Conservation (phyloP, 2,329 filamentous ascomycete genomes). For the Zasmidium cellare region DNA sequence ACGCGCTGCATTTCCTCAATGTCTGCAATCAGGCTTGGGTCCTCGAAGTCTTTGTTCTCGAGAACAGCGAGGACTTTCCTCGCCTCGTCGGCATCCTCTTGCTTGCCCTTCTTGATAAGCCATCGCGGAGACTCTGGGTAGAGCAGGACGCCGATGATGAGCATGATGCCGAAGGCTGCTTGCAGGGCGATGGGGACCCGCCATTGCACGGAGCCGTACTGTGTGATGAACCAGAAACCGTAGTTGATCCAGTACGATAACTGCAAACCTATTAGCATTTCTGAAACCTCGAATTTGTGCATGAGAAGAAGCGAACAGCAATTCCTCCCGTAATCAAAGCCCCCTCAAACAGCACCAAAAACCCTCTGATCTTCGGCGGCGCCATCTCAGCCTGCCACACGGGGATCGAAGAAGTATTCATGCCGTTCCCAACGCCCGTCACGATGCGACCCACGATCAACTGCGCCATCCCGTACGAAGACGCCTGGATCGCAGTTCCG, state of each 20-base stretch:
- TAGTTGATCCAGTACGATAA: slow-evolving; percentile 44
- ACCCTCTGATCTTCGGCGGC: slow-evolving; percentile 88
- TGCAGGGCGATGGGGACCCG: slow-evolving; percentile 58
- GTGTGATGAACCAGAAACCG: slow-evolving; percentile 39
- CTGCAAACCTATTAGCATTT: too few species aligned
- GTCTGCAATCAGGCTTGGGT: slow-evolving; percentile 59
- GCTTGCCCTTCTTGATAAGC: slow-evolving; percentile 47
- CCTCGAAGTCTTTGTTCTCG: slow-evolving; percentile 48
- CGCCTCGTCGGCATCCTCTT: slow-evolving; percentile 49
- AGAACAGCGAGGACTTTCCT: slow-evolving; percentile 46
- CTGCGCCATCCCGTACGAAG: slow-evolving; percentile 47
- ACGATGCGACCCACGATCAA: slow-evolving; percentile 53
- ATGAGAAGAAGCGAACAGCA: slow-evolving; percentile 51
- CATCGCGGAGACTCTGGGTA: slow-evolving; percentile 60
- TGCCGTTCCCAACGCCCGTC: slow-evolving; percentile 47
- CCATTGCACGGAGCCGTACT: slow-evolving; percentile 47
- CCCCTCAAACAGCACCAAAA: slow-evolving; percentile 93
- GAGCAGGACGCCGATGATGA: slow-evolving; percentile 49
- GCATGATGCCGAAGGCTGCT: slow-evolving; percentile 55
- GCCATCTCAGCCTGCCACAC: slow-evolving; percentile 60
- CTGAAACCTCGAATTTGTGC: too few species aligned
- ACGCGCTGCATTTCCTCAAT: slow-evolving; percentile 34
- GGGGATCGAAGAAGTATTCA: slow-evolving; percentile 40
- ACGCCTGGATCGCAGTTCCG: slow-evolving; percentile 61
- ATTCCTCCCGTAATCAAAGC: slow-evolving; percentile 62